Evolutionary conservation across 2,329 filamentous ascomycete species (phyloP).

Genomic region (Simplicillium sp.): DNA sequence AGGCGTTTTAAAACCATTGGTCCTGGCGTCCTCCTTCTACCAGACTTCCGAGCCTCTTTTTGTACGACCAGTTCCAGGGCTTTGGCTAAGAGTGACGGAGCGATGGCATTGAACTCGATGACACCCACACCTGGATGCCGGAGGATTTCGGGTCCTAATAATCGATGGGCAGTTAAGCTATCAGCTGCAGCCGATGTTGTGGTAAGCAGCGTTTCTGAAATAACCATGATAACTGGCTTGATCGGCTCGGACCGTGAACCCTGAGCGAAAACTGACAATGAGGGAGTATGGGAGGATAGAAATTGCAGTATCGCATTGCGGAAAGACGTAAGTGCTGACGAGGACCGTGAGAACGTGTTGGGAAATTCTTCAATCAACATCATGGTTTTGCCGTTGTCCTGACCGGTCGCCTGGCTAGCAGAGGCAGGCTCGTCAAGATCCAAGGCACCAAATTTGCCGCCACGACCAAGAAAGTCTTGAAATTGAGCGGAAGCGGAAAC

Average conservation of each 20-base stretch:
- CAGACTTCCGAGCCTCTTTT: slow-evolving; percentile 76
- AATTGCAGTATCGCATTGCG: slow-evolving; percentile 67
- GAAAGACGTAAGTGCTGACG: slow-evolving; percentile 58
- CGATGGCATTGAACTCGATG: slow-evolving; percentile 91
- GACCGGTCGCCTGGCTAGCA: slow-evolving; percentile 8
- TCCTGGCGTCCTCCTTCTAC: slow-evolving; percentile 65
- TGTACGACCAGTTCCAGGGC: slow-evolving; percentile 73
- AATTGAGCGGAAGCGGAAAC: slow-evolving; percentile 72
- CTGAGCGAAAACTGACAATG: slow-evolving; percentile 36
- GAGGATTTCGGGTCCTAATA: slow-evolving; percentile 79
- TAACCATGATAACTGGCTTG: slow-evolving; percentile 75
- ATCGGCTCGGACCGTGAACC: slow-evolving; percentile 34
- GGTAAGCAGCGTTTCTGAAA: slow-evolving; percentile 83
- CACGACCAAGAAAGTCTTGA: slow-evolving; percentile 79
- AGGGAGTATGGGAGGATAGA: slow-evolving; percentile 56
- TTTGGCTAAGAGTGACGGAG: slow-evolving; percentile 75
- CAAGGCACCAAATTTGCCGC: slow-evolving; percentile 70
- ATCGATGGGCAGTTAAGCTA: slow-evolving; percentile 83
- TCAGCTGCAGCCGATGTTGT: slow-evolving; percentile 79
- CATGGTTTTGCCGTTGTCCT: slow-evolving; percentile 33
- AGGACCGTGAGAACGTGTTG: slow-evolving; percentile 60
- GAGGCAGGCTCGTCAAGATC: slow-evolving; percentile 28
- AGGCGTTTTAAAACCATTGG: slow-evolving; percentile 69
- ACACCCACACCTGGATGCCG: slow-evolving; percentile 69
- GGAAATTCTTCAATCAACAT: slow-evolving; percentile 78